Base-by-base conservation (phyloP, 768 basidiomycete species). In the Lentinula detonsa region DNA sequence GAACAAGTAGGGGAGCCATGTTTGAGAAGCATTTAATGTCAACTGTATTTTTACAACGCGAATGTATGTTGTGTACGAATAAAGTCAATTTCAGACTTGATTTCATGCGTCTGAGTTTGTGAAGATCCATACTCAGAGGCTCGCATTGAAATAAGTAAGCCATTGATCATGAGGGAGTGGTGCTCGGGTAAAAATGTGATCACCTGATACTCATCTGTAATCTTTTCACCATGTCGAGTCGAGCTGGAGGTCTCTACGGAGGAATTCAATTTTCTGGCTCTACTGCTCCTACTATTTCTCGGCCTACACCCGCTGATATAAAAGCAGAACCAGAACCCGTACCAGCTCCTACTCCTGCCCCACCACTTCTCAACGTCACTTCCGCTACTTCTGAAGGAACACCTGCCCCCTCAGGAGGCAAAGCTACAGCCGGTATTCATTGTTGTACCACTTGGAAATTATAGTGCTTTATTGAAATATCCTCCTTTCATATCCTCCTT, bases 241-340 rank as follows among this genome's bases (percentile, higher is more conserved):
- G 85, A 80, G 89, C 89, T 59, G 91, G 91, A 55, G 91, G 91
- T 54, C 81, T 93, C 59, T 93, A 93, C 66, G 91, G 91, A 50
- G 91, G 91, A 68, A 90, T 93, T 65, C 88, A 91, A 60, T 93
- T 93, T 45, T 81, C 86, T 61, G 78, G 84, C 31, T 82, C 86
- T 62, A 73, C 79, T 45, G 71, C 79, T 18, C 74, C 78, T 65
- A 64, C 74, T 63, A 61, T 43, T 2, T 42, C 23, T 46, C 53
- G 40, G 18, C 60, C 35, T 23, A 31, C 33, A 9, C 57, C 57
- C 65, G 61, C 40, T 7, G 57, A 59, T 23, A 34, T 43, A 28
- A 43, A 57, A 46, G 70, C 67, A 65, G 65, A 66, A 34, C 69
- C 66, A 68, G 39, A 16, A 46, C 37, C 62, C 8, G 39, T n/a